phyloP scores from a whole-genome alignment of 495 filamentous ascomycete genomes.

The Astrothelium subdiscretum region DNA sequence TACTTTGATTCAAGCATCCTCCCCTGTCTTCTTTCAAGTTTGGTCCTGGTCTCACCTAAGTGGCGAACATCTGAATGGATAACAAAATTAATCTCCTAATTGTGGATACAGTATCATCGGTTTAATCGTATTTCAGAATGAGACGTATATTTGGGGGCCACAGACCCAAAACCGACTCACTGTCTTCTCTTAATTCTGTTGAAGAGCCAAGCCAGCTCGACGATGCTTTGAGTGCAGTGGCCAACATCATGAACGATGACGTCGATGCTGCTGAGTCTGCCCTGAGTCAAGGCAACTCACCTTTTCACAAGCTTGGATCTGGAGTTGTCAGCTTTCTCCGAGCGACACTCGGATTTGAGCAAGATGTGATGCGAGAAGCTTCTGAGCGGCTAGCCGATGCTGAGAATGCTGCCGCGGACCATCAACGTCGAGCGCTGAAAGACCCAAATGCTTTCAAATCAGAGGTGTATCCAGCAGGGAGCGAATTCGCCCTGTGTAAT shows the following conservation, averaged over 20 bases:
- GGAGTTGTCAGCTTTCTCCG: slow-evolving; percentile 75
- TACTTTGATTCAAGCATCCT: too few relatives aligned
- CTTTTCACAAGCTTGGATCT: slow-evolving; percentile 82
- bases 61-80: too few relatives aligned
- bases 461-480: slow-evolving; percentile 65
- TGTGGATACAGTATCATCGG: background rate
- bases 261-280: slow-evolving; percentile 72
- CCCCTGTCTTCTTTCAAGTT: too few relatives aligned
- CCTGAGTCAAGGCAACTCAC: slow-evolving; percentile 60
- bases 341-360: slow-evolving; percentile 85
- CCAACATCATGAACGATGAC: slow-evolving; percentile 84
- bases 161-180: background rate
- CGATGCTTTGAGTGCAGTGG: slow-evolving; percentile 47
- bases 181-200: background rate
- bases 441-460: slow-evolving; percentile 41
- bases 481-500: slow-evolving; percentile 70
- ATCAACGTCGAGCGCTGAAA: slow-evolving; percentile 61
- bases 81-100: too few relatives aligned
- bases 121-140: background rate
- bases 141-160: background rate
- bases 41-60: too few relatives aligned
- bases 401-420: slow-evolving; percentile 65
- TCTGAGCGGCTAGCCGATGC: slow-evolving; percentile 60
- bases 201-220: slow-evolving; percentile 28
- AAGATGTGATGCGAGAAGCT: slow-evolving; percentile 86